Percentiles rank a stretch among this genome's conserved stretches.
These are phyloP conservation scores for Cryptosporidium ryanae DNA, from an alignment of 169 alveolate species.

Conservation along the genomic window DNA sequence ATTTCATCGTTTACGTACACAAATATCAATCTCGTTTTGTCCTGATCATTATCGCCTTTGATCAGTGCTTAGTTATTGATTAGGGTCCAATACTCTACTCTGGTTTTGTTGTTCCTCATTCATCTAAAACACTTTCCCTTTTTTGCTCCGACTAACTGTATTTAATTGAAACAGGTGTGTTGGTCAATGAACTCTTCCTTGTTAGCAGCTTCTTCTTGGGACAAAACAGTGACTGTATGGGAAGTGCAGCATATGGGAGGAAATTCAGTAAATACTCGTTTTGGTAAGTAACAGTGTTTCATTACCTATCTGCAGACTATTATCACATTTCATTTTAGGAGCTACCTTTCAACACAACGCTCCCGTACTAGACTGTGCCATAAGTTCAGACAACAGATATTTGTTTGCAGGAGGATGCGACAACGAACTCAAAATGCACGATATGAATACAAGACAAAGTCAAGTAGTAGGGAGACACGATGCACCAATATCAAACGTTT, in stretches of 20 bases:
- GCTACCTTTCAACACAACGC: slow-evolving; percentile 78
- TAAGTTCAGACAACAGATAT: slow-evolving; percentile 78
- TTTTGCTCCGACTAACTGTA: neutral
- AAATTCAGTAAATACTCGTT: slow-evolving; percentile 68
- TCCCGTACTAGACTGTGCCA: slow-evolving; percentile 79
- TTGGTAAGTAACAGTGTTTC: slow-evolving; percentile 17
- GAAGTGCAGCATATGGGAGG: slow-evolving; percentile 77
- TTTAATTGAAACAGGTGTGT: slow-evolving; percentile 37
- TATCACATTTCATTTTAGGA: neutral
- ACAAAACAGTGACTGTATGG: slow-evolving; percentile 74
- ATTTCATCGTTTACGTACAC: no score
- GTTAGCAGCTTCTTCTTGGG: slow-evolving; percentile 77
- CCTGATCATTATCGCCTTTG: no score
- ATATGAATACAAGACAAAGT: slow-evolving; percentile 69
- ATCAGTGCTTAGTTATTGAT: no score
- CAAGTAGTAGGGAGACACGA: slow-evolving; percentile 75
- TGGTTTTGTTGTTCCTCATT: neutral
- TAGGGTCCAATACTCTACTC: neutral
- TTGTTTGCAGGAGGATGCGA: slow-evolving; percentile 82
- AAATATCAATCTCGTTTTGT: no score
- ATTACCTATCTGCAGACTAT: no score
- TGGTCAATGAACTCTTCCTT: slow-evolving; percentile 76
- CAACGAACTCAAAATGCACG: slow-evolving; percentile 76
- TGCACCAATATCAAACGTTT: slow-evolving; percentile 78
- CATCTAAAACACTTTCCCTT: neutral